Evolutionary conservation across 768 basidiomycete genomes (phyloP).

Genomic region (Mrakia gelida): DNA sequence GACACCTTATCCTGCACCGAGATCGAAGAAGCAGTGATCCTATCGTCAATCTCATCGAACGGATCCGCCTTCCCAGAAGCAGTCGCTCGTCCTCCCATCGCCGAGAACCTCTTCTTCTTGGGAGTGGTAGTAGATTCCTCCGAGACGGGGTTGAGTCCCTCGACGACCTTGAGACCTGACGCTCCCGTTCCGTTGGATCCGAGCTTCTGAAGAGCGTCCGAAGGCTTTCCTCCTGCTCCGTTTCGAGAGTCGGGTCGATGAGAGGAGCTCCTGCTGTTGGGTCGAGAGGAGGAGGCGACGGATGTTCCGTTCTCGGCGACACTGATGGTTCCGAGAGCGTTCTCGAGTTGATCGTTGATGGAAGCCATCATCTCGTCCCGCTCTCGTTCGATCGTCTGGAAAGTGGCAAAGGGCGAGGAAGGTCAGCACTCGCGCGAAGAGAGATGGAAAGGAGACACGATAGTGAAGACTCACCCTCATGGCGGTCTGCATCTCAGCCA

Average conservation of each 20-base stretch:
- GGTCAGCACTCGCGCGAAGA: constrained; percentile 13
- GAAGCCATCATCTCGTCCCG: constrained; percentile 42
- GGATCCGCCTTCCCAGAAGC: constrained; percentile 67
- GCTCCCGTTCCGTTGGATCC: constrained; percentile 40
- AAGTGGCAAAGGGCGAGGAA: constrained; percentile 26
- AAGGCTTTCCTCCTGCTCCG: constrained; percentile 56
- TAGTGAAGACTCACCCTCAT: constrained; percentile 55
- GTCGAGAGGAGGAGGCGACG: constrained; percentile 21
- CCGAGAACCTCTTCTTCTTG: constrained; percentile 28
- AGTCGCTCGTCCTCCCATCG: constrained; percentile 48
- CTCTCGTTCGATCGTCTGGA: constrained; percentile 43
- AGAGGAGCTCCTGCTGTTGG: constrained; percentile 1
- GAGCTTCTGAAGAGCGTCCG: constrained; percentile 53
- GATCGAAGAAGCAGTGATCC: constrained; percentile 53
- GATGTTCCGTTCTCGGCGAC: constrained; percentile 1
- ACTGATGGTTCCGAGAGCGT: constrained; percentile 35
- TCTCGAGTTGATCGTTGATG: constrained; percentile 40
- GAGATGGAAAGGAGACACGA: neutral
- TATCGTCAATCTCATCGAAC: constrained; percentile 77
- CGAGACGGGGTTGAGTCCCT: constrained; percentile 35
- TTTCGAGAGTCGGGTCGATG: neutral
- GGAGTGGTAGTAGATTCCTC: constrained; percentile 36
- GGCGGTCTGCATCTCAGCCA: constrained; percentile 80
- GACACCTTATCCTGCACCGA: constrained; percentile 61
- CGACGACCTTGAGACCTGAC: neutral